Conservation (phyloP, 805 yeast species). For the Spathaspora arborariae region DNA sequence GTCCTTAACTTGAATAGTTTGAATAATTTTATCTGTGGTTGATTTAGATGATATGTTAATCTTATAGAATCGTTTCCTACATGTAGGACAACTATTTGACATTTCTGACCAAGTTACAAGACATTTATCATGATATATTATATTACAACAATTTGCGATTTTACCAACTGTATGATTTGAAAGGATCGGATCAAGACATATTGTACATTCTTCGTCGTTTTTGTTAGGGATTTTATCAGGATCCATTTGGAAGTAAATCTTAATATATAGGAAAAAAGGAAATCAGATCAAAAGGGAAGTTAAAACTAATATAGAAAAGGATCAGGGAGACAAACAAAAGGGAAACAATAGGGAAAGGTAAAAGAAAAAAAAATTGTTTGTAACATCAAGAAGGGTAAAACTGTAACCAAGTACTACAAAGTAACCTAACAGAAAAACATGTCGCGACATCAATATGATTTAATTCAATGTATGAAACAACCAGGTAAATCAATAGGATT, state of each 20-base stretch:
- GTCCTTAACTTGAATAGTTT: constrained; percentile 21
- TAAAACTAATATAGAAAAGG: not conserved
- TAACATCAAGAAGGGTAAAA: not conserved
- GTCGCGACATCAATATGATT: constrained; percentile 89
- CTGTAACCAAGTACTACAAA: not conserved
- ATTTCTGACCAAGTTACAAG: constrained; percentile 53
- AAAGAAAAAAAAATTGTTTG: not conserved
- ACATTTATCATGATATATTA: constrained; percentile 55
- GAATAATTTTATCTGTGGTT: constrained; percentile 8
- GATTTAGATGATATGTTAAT: constrained; percentile 27
- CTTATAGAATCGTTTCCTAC: constrained; percentile 45
- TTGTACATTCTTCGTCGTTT: constrained; percentile 45
- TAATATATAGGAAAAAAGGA: not conserved
- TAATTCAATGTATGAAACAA: constrained; percentile 77
- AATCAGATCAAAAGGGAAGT: not conserved
- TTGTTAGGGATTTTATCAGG: not conserved
- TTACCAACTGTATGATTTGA: constrained; percentile 18
- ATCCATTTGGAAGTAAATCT: not conserved
- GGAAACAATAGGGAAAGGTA: not conserved
- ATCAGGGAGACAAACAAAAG: not conserved
- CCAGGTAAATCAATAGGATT: constrained; percentile 73
- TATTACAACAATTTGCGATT: constrained; percentile 42
- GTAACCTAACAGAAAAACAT: constrained; percentile 38
- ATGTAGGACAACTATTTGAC: constrained; percentile 60
- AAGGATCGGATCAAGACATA: constrained; percentile 45